Evolutionary conservation across 2,329 filamentous ascomycete genomes (phyloP).

Genomic region (Colletotrichum plurivorum): DNA sequence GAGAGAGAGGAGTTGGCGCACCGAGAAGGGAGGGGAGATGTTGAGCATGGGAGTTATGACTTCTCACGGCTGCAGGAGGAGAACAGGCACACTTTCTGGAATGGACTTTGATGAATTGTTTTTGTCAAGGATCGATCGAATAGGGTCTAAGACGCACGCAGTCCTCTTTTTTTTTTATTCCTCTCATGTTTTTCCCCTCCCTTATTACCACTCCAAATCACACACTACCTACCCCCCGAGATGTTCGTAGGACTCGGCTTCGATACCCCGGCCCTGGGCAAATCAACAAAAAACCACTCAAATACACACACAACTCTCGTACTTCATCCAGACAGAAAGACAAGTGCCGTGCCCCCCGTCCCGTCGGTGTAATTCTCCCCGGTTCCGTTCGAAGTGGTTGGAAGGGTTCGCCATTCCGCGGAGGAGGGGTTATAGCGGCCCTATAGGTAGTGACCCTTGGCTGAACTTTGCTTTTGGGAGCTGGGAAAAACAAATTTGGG

Average conservation of each 20-base stretch:
- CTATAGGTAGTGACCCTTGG: too few relatives aligned
- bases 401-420: too few relatives aligned
- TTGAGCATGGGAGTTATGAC: constrained; percentile 38
- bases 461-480: too few relatives aligned
- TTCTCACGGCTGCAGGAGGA: constrained; percentile 33
- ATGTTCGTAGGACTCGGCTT: constrained; percentile 35
- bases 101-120: constrained; percentile 38
- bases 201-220: neutral
- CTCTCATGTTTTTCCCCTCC: constrained; percentile 1
- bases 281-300: constrained; percentile 29
- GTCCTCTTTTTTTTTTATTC: neutral
- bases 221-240: neutral
- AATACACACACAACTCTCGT: neutral
- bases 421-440: too few relatives aligned
- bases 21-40: constrained; percentile 4
- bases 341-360: neutral
- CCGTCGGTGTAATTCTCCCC: too few relatives aligned
- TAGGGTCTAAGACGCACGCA: constrained; percentile 20
- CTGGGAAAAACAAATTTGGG: too few relatives aligned
- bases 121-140: constrained; percentile 28
- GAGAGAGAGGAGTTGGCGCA: constrained; percentile 13
- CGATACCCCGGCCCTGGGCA: constrained; percentile 38
- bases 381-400: too few relatives aligned
- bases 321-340: constrained; percentile 22
- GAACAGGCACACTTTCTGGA: constrained; percentile 31